A percentile compares a stretch with the other conserved stretches of the same genome.
These are phyloP conservation scores for Aspergillus clavatus DNA, from an alignment of 2,329 filamentous ascomycete species.

Conservation along the genomic window DNA sequence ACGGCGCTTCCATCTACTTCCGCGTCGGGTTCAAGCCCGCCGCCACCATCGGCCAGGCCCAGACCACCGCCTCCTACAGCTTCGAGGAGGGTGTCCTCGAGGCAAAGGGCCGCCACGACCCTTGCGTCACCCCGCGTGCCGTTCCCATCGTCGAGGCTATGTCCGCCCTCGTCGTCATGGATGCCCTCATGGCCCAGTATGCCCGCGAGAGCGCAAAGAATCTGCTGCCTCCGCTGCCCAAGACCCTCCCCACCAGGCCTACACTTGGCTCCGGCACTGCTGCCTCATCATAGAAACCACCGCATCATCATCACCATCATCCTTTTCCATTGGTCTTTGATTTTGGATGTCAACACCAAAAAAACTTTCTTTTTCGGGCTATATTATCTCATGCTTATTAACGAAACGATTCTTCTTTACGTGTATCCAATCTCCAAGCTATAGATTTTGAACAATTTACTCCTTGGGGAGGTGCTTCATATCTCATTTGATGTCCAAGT, in stretches of 20 bases:
- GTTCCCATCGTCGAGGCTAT: slow-evolving; percentile 73
- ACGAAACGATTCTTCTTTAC: neutral
- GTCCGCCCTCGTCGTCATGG: slow-evolving; percentile 81
- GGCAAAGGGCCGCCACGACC: slow-evolving; percentile 91
- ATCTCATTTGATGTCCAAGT: too few relatives aligned
- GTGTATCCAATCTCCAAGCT: neutral
- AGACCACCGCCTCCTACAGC: slow-evolving; percentile 76
- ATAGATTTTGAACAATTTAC: too few relatives aligned
- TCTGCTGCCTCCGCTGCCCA: slow-evolving; percentile 41
- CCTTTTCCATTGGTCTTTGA: too few relatives aligned
- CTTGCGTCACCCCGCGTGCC: slow-evolving; percentile 83
- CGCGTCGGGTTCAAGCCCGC: slow-evolving; percentile 91
- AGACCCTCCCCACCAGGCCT: slow-evolving; percentile 34
- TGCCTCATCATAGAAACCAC: neutral
- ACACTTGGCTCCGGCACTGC: slow-evolving; percentile 4
- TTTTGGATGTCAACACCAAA: too few relatives aligned
- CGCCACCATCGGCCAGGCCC: slow-evolving; percentile 85
- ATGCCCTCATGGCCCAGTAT: slow-evolving; percentile 80
- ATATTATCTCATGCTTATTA: neutral
- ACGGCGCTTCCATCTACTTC: slow-evolving; percentile 93
- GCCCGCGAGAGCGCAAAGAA: slow-evolving; percentile 50
- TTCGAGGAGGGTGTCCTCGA: slow-evolving; percentile 71
- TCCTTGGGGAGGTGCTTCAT: too few relatives aligned
- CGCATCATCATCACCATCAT: too few relatives aligned
- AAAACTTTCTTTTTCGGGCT: neutral